Evolutionary conservation across 1,284 basidiomycete species (phyloP).

Genomic region (Trametes hirsuta): DNA sequence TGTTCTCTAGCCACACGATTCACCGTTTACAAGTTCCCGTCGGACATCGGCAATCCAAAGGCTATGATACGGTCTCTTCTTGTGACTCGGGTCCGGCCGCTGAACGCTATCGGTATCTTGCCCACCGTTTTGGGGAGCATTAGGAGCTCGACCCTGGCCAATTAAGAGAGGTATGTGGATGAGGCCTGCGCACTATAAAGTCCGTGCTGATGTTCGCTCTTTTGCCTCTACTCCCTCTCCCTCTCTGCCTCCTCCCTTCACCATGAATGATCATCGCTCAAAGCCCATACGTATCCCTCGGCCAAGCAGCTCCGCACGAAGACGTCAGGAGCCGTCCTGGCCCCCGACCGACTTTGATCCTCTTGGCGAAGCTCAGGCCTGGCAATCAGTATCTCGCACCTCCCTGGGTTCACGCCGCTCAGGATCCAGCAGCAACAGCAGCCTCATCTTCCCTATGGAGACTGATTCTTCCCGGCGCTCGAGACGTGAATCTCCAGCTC

Average conservation of each 20-base stretch:
- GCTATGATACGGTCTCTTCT: conserved; percentile 18
- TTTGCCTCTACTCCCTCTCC: neutral
- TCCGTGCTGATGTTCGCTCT: neutral
- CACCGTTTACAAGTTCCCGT: conserved; percentile 6
- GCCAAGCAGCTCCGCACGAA: neutral
- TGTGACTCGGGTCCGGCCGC: conserved; percentile 14
- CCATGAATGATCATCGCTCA: conserved; percentile 5
- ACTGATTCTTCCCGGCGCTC: neutral
- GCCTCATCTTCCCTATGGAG: conserved; percentile 25
- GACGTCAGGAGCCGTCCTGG: neutral
- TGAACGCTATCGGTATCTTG: conserved; percentile 14
- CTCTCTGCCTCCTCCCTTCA: neutral
- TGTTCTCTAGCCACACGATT: neutral
- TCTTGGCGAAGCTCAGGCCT: neutral
- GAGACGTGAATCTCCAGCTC: neutral
- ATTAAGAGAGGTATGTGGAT: conserved; percentile 13
- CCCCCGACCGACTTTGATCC: neutral
- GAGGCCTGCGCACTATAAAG: conserved; percentile 15
- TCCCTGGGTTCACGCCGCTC: conserved; percentile 1
- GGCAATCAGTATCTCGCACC: neutral
- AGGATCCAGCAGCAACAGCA: conserved; percentile 10
- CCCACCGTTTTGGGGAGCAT: conserved; percentile 10
- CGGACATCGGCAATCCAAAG: conserved; percentile 20
- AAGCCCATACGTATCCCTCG: conserved; percentile 3
- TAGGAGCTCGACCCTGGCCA: conserved; percentile 7